Conservation (phyloP, 768 basidiomycete genomes). For the Leccinum pellstonianum region DNA sequence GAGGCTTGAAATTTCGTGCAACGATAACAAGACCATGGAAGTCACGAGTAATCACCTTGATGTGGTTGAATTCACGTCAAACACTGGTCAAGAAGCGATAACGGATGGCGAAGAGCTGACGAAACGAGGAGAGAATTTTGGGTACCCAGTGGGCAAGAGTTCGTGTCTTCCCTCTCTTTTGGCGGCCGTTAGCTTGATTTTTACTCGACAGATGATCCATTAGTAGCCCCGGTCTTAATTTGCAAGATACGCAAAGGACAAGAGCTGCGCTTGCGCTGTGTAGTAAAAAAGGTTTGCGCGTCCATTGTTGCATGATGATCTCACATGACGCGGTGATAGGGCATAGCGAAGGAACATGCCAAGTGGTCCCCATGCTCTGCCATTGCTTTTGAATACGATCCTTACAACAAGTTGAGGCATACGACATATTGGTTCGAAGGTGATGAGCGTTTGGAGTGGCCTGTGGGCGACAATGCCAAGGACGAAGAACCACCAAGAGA, state of each 20-base stretch:
- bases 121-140: constrained; percentile 74
- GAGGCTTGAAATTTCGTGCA: constrained; percentile 72
- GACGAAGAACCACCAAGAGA: constrained; percentile 82
- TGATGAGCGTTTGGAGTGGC: constrained; percentile 86
- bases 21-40: constrained; percentile 72
- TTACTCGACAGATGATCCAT: constrained; percentile 51
- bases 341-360: constrained; percentile 96
- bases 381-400: constrained; percentile 96
- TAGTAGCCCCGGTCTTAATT: constrained; percentile 70
- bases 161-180: constrained; percentile 23
- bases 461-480: constrained; percentile 78
- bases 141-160: constrained; percentile 85
- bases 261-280: constrained; percentile 79
- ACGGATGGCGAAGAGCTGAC: constrained; percentile 65
- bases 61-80: constrained; percentile 42
- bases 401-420: constrained; percentile 94
- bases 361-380: constrained; percentile 99
- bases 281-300: constrained; percentile 83
- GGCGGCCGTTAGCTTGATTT: constrained; percentile 6
- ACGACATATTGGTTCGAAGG: constrained; percentile 94
- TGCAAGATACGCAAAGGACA: constrained; percentile 95
- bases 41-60: constrained; percentile 87
- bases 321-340: constrained; percentile 46
- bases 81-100: constrained; percentile 38
- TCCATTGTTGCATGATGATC: not conserved